Evolutionary conservation across 106 monocot genomes (phyloP).

Genomic region (Dactylorhiza incarnata): DNA sequence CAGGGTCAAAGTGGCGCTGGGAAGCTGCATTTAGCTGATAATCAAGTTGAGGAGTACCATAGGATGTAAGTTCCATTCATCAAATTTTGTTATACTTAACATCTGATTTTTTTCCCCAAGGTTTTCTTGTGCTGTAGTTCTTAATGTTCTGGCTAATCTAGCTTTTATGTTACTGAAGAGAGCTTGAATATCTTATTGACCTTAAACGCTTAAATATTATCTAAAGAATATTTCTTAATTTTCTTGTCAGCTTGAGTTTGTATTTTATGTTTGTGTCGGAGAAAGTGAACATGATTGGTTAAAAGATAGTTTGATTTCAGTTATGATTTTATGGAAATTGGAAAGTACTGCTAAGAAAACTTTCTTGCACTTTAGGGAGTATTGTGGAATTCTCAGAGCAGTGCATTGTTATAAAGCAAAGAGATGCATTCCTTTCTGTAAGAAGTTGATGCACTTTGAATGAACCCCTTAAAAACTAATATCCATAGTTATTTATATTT

Average conservation of each 20-base stretch:
- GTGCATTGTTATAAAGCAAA: neutral
- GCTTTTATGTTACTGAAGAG: neutral
- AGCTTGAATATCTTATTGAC: neutral
- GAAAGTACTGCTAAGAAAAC: neutral
- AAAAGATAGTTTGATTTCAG: neutral
- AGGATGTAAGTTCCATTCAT: slow-evolving; percentile 51
- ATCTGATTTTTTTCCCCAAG: neutral
- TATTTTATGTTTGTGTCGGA: neutral
- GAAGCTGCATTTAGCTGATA: slow-evolving; percentile 86
- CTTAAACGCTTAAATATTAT: neutral
- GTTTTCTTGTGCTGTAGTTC: neutral
- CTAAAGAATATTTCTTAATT: neutral
- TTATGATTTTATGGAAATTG: neutral
- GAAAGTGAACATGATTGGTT: neutral
- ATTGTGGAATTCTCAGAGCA: neutral
- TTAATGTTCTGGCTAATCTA: neutral
- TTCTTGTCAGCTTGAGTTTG: neutral
- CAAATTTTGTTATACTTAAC: neutral
- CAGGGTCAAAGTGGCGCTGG: slow-evolving; percentile 50
- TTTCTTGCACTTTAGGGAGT: neutral
- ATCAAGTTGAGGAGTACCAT: slow-evolving; percentile 76
- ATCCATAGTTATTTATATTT: neutral
- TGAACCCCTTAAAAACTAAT: neutral
- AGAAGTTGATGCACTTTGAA: neutral
- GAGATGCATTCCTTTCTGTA: neutral